Evolutionary conservation across 2,329 filamentous ascomycete species (phyloP).

Genomic region (Xylaria sp.): DNA sequence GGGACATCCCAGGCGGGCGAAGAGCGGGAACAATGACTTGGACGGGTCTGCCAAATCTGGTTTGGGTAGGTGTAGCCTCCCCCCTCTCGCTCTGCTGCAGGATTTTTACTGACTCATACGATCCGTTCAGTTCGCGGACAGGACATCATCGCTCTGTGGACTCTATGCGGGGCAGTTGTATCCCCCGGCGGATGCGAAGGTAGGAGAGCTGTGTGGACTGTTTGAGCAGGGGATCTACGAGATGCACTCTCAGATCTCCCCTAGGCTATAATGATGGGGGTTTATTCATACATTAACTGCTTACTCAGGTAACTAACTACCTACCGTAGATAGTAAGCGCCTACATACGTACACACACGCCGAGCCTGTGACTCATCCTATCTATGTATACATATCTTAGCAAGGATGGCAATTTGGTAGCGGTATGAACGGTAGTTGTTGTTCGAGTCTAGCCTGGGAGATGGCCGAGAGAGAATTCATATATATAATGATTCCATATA

Average conservation of each 20-base stretch:
- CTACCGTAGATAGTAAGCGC: no score
- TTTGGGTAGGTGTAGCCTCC: constrained; percentile 23
- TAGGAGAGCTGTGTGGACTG: constrained; percentile 18
- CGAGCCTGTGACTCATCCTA: no score
- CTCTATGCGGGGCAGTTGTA: constrained; percentile 31
- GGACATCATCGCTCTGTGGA: constrained; percentile 28
- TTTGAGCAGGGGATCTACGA: constrained; percentile 32
- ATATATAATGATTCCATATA: no score
- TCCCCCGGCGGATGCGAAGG: constrained; percentile 26
- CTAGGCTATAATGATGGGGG: constrained; percentile 14
- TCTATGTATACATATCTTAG: no score
- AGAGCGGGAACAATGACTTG: constrained; percentile 32
- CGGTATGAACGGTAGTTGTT: no score
- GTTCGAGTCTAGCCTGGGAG: no score
- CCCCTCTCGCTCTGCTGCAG: neutral
- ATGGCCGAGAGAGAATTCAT: no score
- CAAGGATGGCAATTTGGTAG: no score
- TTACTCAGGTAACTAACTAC: no score
- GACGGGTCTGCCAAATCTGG: constrained; percentile 29
- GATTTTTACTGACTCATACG: constrained; percentile 1
- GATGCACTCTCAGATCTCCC: constrained; percentile 8
- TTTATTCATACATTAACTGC: no score
- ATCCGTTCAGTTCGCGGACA: constrained; percentile 26
- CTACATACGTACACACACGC: no score
- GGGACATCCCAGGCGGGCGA: constrained; percentile 30